Conservation (phyloP, 768 basidiomycete species). For the Paxillus ammoniavirescens region DNA sequence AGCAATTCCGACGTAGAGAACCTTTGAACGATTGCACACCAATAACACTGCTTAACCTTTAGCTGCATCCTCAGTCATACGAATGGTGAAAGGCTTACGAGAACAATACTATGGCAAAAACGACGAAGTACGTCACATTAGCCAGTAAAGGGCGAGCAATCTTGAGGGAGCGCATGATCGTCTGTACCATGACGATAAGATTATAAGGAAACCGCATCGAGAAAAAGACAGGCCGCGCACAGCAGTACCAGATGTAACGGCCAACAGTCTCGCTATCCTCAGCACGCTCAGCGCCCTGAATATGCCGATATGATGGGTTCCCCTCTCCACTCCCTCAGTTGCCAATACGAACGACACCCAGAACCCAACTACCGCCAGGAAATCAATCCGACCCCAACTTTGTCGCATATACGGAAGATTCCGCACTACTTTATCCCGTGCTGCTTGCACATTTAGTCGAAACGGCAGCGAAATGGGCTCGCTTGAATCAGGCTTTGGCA, state of each 20-base stretch:
- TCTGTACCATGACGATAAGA: conserved; percentile 34
- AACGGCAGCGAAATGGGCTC: conserved; percentile 55
- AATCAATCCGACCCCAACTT: conserved; percentile 90
- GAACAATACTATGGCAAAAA: conserved; percentile 88
- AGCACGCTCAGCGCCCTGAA: conserved; percentile 90
- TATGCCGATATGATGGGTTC: conserved; percentile 71
- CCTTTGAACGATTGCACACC: conserved; percentile 95
- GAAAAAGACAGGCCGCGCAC: conserved; percentile 41
- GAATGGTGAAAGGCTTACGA: conserved; percentile 49
- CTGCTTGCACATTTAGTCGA: conserved; percentile 53
- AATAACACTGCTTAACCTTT: conserved; percentile 54
- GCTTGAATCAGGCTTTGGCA: conserved; percentile 34
- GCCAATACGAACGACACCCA: conserved; percentile 84
- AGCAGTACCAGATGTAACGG: conserved; percentile 90
- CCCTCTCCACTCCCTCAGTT: conserved; percentile 63
- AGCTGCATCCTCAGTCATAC: not conserved
- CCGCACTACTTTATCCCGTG: conserved; percentile 54
- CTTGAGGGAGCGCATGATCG: conserved; percentile 92
- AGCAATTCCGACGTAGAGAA: conserved; percentile 67
- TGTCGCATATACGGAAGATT: conserved; percentile 89
- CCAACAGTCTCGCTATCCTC: conserved; percentile 75
- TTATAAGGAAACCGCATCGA: not conserved
- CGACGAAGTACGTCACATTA: conserved; percentile 85
- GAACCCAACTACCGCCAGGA: conserved; percentile 80
- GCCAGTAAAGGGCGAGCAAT: conserved; percentile 86